Evolutionary conservation across 106 monocot genomes (phyloP).

Genomic region (Dendrobium chrysotoxum): DNA sequence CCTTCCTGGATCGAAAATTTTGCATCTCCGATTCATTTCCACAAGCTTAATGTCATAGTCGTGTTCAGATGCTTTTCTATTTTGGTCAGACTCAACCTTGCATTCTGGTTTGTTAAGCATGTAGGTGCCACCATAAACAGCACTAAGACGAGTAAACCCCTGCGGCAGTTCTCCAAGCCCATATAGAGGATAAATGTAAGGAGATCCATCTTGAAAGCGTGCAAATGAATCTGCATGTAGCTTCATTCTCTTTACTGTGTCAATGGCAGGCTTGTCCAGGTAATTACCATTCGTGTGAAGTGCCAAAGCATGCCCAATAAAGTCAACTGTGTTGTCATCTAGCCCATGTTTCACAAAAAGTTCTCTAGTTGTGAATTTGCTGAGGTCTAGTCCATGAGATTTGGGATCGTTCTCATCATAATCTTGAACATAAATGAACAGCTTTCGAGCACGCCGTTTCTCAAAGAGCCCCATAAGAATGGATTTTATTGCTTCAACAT

Average conservation of each 20-base stretch:
- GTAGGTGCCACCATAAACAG: conserved; percentile 90
- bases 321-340: conserved; percentile 76
- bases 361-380: conserved; percentile 69
- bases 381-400: conserved; percentile 73
- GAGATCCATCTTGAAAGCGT: conserved; percentile 77
- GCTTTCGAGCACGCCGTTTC: conserved; percentile 69
- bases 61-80: conserved; percentile 65
- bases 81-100: conserved; percentile 83
- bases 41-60: no score
- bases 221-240: conserved; percentile 54
- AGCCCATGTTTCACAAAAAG: conserved; percentile 75
- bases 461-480: conserved; percentile 83
- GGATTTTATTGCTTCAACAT: conserved; percentile 78
- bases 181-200: no score
- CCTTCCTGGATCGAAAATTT: no score
- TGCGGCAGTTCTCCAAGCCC: conserved; percentile 80
- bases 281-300: conserved; percentile 74
- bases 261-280: conserved; percentile 67
- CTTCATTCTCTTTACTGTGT: conserved; percentile 76
- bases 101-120: conserved; percentile 89
- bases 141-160: conserved; percentile 88
- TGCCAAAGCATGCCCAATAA: conserved; percentile 82
- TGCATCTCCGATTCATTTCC: no score
- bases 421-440: conserved; percentile 89
- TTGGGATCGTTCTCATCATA: conserved; percentile 81